Percentiles rank a stretch among this genome's conserved stretches.
Evolutionary conservation across 23 red algal species (phyloP).

Genomic region (Agarophyton chilense): DNA sequence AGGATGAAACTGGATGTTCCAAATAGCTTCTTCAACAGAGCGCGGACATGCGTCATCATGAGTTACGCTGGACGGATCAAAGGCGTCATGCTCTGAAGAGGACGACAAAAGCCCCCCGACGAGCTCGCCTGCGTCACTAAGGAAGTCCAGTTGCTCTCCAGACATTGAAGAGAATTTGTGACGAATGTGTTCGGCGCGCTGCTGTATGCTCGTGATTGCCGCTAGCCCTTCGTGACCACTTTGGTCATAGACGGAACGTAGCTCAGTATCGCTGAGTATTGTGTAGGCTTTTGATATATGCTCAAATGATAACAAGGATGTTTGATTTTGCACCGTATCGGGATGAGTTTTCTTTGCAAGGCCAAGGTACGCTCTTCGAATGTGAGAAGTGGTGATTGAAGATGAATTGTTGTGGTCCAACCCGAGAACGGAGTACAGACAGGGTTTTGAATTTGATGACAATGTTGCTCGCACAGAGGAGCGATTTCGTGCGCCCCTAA

Average conservation of each 20-base stretch:
- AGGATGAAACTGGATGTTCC: constrained; percentile 78
- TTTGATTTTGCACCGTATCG: not conserved
- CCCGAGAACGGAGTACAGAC: constrained; percentile 47
- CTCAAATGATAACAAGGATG: constrained; percentile 9
- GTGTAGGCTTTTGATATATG: constrained; percentile 44
- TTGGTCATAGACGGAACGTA: constrained; percentile 83
- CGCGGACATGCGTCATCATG: constrained; percentile 84
- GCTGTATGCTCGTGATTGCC: constrained; percentile 60
- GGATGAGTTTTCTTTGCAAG: constrained; percentile 50
- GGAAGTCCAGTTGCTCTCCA: constrained; percentile 74
- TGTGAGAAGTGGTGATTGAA: constrained; percentile 3
- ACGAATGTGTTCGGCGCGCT: constrained; percentile 29
- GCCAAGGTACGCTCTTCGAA: constrained; percentile 51
- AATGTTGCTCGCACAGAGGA: not conserved
- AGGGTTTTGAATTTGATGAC: not conserved
- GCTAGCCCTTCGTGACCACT: constrained; percentile 72
- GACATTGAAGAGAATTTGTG: not conserved
- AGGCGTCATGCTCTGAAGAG: not conserved
- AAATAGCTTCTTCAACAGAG: constrained; percentile 85
- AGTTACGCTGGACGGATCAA: constrained; percentile 15
- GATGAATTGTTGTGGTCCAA: not conserved
- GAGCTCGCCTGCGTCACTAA: constrained; percentile 57
- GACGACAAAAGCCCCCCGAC: constrained; percentile 58
- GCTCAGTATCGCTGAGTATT: constrained; percentile 67
- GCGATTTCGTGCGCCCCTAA: not conserved